Base-by-base conservation (phyloP, 148 eudicot species). In the Arctostaphylos glauca region DNA sequence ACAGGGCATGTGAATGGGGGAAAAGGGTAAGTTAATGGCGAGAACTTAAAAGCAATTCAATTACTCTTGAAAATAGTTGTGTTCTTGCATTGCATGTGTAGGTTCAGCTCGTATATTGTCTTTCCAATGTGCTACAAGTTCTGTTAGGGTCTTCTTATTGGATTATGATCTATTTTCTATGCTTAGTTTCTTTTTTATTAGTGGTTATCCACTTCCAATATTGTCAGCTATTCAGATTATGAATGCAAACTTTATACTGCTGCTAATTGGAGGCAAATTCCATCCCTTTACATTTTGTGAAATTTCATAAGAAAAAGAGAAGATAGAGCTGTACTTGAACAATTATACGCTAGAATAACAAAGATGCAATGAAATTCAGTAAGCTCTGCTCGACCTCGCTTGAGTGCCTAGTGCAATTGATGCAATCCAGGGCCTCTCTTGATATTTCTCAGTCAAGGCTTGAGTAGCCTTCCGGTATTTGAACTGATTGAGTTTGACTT, bases 1-100 rank as follows among this genome's bases (percentile, higher is more conserved):
- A 86, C 71, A 73, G 76, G 80, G 87, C 87, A 73, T 86, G 60
- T 79, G 85, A 86, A 74, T 78, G 82, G 85, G 87, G 87, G 14
- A 83, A 86, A 86, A 73, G 19, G 85, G 87, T 86, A 55, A 86
- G 85, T 9, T 44, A 75, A 14, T 18, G 44, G 5, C 43, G 47
- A 19, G 5, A 53, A 78, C 46, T 23, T 23, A 64, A 23, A 21
- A 21, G 15, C 70, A 64, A 19, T 58, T 55, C 21, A 21, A n/a
- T 58, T 4, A 56, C 66, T 78, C 41, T 16, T 31, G 15, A 64
- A 31, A 31, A 25, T 23, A 41, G 15, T 64, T 64, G 41, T 64
- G 25, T 64, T 64, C 3, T 25, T 64, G 70, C 70, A 64, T 25
- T 64, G 41, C 14, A 10, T 64, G 41, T 64, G 12, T 25, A 9